Evolutionary conservation across 164 flowering plant genomes (phyloP).

Genomic region (Nymphaea colorata): DNA sequence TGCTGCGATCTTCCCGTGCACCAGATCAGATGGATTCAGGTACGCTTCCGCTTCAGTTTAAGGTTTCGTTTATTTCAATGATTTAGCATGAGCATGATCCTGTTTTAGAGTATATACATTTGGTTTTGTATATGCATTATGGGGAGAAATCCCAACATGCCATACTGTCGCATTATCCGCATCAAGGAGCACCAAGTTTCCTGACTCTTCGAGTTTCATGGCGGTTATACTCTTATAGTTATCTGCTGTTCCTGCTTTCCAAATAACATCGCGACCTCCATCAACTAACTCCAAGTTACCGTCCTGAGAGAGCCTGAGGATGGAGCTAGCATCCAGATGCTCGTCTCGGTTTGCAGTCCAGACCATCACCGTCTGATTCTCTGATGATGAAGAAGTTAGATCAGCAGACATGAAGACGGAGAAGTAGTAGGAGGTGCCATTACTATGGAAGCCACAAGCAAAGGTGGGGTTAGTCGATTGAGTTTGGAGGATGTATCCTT

Average conservation of each 20-base stretch:
- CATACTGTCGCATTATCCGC: conserved; percentile 4
- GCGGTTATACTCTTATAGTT: conserved; percentile 10
- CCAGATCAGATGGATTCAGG: too few relatives aligned
- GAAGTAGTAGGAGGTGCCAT: conserved; percentile 1
- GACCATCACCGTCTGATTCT: not conserved
- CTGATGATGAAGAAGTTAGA: not conserved
- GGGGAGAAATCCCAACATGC: too few relatives aligned
- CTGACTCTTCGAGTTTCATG: conserved; percentile 11
- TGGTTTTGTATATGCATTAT: too few relatives aligned
- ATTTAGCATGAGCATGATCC: too few relatives aligned
- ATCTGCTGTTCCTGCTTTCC: conserved; percentile 22
- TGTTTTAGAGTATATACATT: too few relatives aligned
- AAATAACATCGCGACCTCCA: conserved; percentile 16
- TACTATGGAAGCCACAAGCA: conserved; percentile 10
- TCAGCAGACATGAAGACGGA: not conserved
- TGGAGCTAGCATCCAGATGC: conserved; percentile 14
- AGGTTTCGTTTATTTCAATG: too few relatives aligned
- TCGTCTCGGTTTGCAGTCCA: conserved; percentile 17
- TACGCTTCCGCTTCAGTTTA: too few relatives aligned
- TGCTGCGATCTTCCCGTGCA: too few relatives aligned
- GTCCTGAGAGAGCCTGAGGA: conserved; percentile 10
- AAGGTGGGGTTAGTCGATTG: not conserved
- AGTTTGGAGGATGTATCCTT: not conserved
- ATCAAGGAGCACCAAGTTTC: conserved; percentile 13
- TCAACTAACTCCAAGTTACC: conserved; percentile 21